These are phyloP conservation scores for Sporisorium reilianum DNA, from an alignment of 1,284 basidiomycete species.

Conservation along the genomic window DNA sequence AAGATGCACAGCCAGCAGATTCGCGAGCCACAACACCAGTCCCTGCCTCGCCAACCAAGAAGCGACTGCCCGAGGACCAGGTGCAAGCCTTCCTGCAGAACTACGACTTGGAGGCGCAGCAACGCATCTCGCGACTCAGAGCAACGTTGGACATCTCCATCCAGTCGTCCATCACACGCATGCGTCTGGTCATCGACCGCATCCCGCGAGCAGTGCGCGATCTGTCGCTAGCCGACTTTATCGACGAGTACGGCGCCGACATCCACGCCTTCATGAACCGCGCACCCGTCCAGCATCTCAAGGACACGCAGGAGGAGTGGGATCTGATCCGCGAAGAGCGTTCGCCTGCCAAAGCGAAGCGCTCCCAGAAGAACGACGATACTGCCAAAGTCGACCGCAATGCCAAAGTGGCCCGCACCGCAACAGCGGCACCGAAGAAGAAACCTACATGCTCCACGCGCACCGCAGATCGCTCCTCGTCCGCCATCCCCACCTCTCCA, in stretches of 20 bases:
- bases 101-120: slow-evolving; percentile 52
- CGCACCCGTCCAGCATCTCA: slow-evolving; percentile 33
- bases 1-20: not conserved
- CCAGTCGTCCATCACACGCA: slow-evolving; percentile 33
- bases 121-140: slow-evolving; percentile 20
- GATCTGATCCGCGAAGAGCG: slow-evolving; percentile 46
- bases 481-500: slow-evolving; percentile 14
- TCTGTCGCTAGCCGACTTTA: slow-evolving; percentile 39
- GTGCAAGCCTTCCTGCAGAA: slow-evolving; percentile 46
- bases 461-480: not conserved
- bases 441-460: slow-evolving; percentile 17
- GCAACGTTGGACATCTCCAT: slow-evolving; percentile 31
- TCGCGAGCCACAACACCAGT: slow-evolving; percentile 28
- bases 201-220: slow-evolving; percentile 50
- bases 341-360: slow-evolving; percentile 28
- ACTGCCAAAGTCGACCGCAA: slow-evolving; percentile 7
- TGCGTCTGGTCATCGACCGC: slow-evolving; percentile 37
- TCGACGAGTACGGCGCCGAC: slow-evolving; percentile 49
- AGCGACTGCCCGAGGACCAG: slow-evolving; percentile 49
- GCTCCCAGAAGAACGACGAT: slow-evolving; percentile 31
- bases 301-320: slow-evolving; percentile 48
- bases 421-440: slow-evolving; percentile 7
- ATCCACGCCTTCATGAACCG: slow-evolving; percentile 48
- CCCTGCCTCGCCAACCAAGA: slow-evolving; percentile 26
- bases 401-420: slow-evolving; percentile 15